Evolutionary conservation across 352 stramenopile species (phyloP), one percentile per base, ranked within the genome.

Genomic region (Globisporangium abappressorium): DNA sequence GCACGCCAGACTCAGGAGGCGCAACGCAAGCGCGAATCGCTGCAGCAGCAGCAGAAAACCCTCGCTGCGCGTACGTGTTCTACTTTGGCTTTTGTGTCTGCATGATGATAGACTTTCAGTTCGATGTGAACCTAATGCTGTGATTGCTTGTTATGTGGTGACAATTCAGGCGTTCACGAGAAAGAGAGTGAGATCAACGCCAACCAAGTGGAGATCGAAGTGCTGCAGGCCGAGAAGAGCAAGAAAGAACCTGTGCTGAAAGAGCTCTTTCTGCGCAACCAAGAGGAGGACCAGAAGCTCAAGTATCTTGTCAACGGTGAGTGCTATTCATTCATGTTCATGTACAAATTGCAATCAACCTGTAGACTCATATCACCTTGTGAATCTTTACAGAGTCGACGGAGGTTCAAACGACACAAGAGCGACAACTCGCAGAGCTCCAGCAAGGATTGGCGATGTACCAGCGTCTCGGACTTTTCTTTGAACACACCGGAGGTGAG

Each of bases 191-290:
- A 80, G 54, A 65, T 91, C 47, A 83, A 73, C 26, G 72, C 74
- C 18, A 79, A 82, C 56, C 69, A 91, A 58, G 74, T 90, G 62
- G 84, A 92, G 73, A 89, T 92, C 60, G 79, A 91, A 58, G 77
- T 91, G 60, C 58, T 92, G 63, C 74, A 88, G 74, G 62, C n/a
- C 7, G 69, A 64, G 64, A 66, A 66, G 20, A 49, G 33, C 58
- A 51, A 64, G 62, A 43, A 55, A 6, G 36, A 70, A 43, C 26
- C 38, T 61, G 55, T 38, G 24, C 59, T 91, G n/a, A 85, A 87
- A 58, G 69, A 87, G 33, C 69, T 92, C 3, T 87, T 92, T 41
- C 72, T 78, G 51, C 77, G 70, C 24, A 90, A 80, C 51, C 75
- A 84, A 64, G 62, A 85, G 58, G 79, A 92, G 53, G 82, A 91